Percentiles rank a stretch among this genome's conserved stretches.
phyloP scores from a whole-genome alignment of 495 filamentous ascomycete species.

The Aspergillus asperescens region DNA sequence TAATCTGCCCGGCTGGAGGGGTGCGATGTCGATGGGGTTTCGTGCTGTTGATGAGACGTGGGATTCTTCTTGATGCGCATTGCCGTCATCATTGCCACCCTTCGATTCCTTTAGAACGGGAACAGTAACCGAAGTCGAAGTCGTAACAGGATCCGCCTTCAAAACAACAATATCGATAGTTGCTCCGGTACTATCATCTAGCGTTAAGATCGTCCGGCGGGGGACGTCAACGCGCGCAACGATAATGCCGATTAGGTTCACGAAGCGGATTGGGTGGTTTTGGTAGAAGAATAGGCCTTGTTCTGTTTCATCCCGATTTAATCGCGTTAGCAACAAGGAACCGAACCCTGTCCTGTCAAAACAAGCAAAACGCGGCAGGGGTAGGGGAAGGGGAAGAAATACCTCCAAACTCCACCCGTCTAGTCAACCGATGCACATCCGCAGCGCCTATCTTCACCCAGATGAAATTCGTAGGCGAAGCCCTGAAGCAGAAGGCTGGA shows the following conservation, averaged over 20 bases:
- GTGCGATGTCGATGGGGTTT: slow-evolving; percentile 34
- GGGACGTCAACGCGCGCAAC: slow-evolving; percentile 66
- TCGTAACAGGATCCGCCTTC: slow-evolving; percentile 12
- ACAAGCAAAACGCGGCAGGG: slow-evolving; percentile 6
- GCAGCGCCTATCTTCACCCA: slow-evolving; percentile 75
- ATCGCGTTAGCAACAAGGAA: background rate
- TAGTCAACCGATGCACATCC: slow-evolving; percentile 59
- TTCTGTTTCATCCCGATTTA: slow-evolving; percentile 34
- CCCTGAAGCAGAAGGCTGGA: slow-evolving; percentile 75
- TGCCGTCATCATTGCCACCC: background rate
- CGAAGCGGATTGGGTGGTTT: slow-evolving; percentile 89
- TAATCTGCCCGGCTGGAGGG: slow-evolving; percentile 59
- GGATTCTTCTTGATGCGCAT: background rate
- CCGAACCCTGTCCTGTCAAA: too few species aligned
- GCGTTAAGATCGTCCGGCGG: slow-evolving; percentile 55
- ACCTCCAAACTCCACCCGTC: slow-evolving; percentile 65
- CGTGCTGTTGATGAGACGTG: slow-evolving; percentile 30
- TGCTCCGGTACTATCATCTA: slow-evolving; percentile 84
- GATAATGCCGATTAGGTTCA: slow-evolving; percentile 68
- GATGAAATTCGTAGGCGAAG: slow-evolving; percentile 73
- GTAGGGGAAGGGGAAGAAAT: slow-evolving; percentile 9
- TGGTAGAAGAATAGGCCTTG: slow-evolving; percentile 70
- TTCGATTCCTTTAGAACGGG: background rate
- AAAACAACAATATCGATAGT: slow-evolving; percentile 57
- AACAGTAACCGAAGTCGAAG: background rate